phyloP scores from a whole-genome alignment of 352 stramenopile species.

The Phytophthora cactorum region DNA sequence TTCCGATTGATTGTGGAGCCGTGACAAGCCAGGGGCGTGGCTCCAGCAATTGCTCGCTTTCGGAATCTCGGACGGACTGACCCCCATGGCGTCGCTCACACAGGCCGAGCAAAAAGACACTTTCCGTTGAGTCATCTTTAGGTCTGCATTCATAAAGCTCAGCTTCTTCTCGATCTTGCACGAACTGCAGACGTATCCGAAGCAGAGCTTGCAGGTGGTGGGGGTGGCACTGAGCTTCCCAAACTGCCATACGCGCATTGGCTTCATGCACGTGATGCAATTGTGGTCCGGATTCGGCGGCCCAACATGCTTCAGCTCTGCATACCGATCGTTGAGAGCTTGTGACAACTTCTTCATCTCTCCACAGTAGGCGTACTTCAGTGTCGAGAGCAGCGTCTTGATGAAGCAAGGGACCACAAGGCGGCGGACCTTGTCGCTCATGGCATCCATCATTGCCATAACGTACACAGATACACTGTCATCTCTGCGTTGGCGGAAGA shows the following conservation, averaged over 20 bases:
- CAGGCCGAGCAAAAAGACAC: conserved; percentile 45
- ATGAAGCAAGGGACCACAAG: conserved; percentile 29
- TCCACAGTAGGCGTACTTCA: conserved; percentile 35
- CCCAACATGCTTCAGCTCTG: conserved; percentile 20
- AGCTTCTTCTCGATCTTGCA: conserved; percentile 46
- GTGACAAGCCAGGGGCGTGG: background rate
- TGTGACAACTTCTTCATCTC: conserved; percentile 41
- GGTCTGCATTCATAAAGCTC: conserved; percentile 40
- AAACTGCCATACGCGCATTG: conserved; percentile 21
- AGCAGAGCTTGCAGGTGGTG: conserved; percentile 41
- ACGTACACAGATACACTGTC: conserved; percentile 47
- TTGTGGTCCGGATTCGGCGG: conserved; percentile 22
- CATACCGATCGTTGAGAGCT: conserved; percentile 32
- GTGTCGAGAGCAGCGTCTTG: conserved; percentile 32
- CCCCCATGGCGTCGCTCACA: conserved; percentile 25
- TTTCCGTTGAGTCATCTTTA: conserved; percentile 41
- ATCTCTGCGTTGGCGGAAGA: conserved; percentile 39
- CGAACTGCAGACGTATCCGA: conserved; percentile 34
- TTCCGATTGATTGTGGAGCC: conserved; percentile 6
- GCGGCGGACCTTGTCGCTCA: conserved; percentile 26
- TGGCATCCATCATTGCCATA: conserved; percentile 38
- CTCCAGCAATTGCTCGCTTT: conserved; percentile 15
- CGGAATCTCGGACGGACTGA: conserved; percentile 23
- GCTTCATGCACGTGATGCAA: conserved; percentile 34
- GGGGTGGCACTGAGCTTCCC: conserved; percentile 17